phyloP scores from a whole-genome alignment of 83 land plant genomes.

The Diphasiastrum complanatum region DNA sequence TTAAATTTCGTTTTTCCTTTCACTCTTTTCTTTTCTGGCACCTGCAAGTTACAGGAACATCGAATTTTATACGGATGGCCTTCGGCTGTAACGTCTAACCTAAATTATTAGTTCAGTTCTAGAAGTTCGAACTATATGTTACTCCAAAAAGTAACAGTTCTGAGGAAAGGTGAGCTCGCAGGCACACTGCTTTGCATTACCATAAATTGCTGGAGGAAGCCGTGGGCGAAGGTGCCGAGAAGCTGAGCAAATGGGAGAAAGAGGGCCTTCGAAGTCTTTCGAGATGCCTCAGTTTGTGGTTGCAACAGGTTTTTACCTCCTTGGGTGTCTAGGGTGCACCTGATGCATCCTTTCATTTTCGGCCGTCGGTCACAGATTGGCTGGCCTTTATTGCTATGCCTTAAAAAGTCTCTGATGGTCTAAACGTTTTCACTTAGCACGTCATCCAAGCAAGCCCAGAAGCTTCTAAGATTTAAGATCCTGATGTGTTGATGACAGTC shows the following conservation, averaged over 20 bases:
- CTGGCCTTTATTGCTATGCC: too few relatives aligned
- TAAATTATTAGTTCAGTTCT: background rate
- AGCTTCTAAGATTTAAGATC: too few relatives aligned
- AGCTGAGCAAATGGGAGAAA: constrained; percentile 26
- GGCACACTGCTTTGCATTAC: constrained; percentile 37
- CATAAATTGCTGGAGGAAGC: constrained; percentile 16
- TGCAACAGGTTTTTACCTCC: constrained; percentile 21
- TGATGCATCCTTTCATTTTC: too few relatives aligned
- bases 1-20: background rate
- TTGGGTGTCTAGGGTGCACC: too few relatives aligned
- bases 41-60: constrained; percentile 17
- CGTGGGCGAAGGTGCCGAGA: background rate
- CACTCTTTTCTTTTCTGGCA: background rate
- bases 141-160: background rate
- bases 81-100: too few relatives aligned
- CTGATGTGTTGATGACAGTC: too few relatives aligned
- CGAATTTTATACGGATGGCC: background rate
- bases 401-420: too few relatives aligned
- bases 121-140: background rate
- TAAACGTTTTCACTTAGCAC: too few relatives aligned
- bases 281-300: constrained; percentile 24
- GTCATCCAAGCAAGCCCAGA: too few relatives aligned
- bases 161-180: background rate
- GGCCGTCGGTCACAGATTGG: too few relatives aligned
- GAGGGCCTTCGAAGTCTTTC: constrained; percentile 35